Evolutionary conservation across 352 stramenopile genomes (phyloP).

Genomic region (Pseudoperonospora humuli): DNA sequence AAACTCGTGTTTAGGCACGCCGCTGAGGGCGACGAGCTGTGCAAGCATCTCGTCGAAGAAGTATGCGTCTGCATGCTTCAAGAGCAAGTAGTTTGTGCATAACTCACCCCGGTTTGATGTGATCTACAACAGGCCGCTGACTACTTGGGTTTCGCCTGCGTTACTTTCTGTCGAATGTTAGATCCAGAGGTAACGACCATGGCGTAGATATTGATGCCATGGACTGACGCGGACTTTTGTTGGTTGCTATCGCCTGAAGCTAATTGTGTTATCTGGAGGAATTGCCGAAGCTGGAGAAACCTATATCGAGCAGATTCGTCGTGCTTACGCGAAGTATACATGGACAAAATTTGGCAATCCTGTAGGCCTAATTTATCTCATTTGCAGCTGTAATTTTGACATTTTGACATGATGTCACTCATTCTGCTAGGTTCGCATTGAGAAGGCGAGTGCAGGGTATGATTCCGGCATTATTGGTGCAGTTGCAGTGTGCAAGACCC

Average conservation of each 20-base stretch:
- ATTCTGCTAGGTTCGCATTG: slow-evolving; percentile 46
- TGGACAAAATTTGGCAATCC: slow-evolving; percentile 69
- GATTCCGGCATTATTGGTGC: slow-evolving; percentile 78
- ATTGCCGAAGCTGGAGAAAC: slow-evolving; percentile 63
- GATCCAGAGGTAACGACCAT: slow-evolving; percentile 52
- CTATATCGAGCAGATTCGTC: slow-evolving; percentile 60
- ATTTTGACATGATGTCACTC: slow-evolving; percentile 2
- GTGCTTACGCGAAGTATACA: slow-evolving; percentile 55
- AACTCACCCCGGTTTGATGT: slow-evolving; percentile 1
- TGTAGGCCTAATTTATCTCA: slow-evolving; percentile 21
- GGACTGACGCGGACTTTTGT: background rate
- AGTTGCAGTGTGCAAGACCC: slow-evolving; percentile 34
- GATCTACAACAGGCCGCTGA: slow-evolving; percentile 46
- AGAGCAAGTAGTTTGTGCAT: background rate
- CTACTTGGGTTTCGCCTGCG: slow-evolving; percentile 76
- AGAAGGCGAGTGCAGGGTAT: slow-evolving; percentile 77
- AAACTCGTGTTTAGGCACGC: slow-evolving; percentile 70
- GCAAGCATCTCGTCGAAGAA: slow-evolving; percentile 59
- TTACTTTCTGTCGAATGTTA: slow-evolving; percentile 67
- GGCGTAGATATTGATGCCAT: background rate
- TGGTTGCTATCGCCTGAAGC: slow-evolving; percentile 18
- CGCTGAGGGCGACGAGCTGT: slow-evolving; percentile 56
- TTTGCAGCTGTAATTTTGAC: slow-evolving; percentile 1
- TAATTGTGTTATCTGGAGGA: slow-evolving; percentile 74
- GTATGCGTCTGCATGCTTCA: slow-evolving; percentile 16